A percentile compares a stretch with the other conserved stretches of the same genome.
These are phyloP conservation scores for Amphicarpaea edgeworthii DNA, from an alignment of 306 rosid species.

Conservation along the genomic window DNA sequence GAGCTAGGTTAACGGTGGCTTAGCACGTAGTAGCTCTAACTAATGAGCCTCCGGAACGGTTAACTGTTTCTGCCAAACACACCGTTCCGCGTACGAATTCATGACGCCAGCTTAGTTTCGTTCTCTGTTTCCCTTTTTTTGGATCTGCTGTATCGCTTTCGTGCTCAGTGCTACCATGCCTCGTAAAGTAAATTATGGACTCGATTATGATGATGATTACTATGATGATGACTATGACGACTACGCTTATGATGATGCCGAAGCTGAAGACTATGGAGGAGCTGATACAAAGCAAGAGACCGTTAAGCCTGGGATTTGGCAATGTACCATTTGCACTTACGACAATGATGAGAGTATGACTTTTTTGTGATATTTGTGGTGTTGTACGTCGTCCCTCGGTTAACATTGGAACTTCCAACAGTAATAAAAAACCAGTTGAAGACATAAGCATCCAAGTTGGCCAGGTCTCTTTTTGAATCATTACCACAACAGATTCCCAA, in stretches of 20 bases:
- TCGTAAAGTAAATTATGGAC: conserved; percentile 71
- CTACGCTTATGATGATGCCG: conserved; percentile 49
- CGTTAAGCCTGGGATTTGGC: conserved; percentile 61
- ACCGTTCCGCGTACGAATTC: conserved; percentile 23
- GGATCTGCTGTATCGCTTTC: conserved; percentile 6
- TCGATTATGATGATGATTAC: conserved; percentile 66
- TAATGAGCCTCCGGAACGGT: neutral
- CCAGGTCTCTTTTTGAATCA: conserved; percentile 92
- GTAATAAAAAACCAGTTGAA: conserved; percentile 79
- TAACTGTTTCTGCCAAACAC: neutral
- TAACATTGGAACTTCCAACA: conserved; percentile 42
- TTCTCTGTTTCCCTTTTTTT: neutral
- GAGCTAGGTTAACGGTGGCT: conserved; percentile 15
- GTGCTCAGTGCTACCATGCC: conserved; percentile 65
- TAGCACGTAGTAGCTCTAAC: neutral
- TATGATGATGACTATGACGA: conserved; percentile 60
- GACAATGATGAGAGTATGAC: conserved; percentile 82
- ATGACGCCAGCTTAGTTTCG: neutral
- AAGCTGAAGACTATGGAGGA: conserved; percentile 51
- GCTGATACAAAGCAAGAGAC: conserved; percentile 59
- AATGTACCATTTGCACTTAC: conserved; percentile 83
- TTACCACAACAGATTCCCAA: conserved; percentile 70
- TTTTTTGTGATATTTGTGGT: conserved; percentile 89
- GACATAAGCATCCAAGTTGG: conserved; percentile 84
- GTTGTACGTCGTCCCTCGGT: conserved; percentile 69